A percentile compares a stretch with the other conserved stretches of the same genome.
Conservation (phyloP, 768 basidiomycete species). For the Melanogaster broomeanus region DNA sequence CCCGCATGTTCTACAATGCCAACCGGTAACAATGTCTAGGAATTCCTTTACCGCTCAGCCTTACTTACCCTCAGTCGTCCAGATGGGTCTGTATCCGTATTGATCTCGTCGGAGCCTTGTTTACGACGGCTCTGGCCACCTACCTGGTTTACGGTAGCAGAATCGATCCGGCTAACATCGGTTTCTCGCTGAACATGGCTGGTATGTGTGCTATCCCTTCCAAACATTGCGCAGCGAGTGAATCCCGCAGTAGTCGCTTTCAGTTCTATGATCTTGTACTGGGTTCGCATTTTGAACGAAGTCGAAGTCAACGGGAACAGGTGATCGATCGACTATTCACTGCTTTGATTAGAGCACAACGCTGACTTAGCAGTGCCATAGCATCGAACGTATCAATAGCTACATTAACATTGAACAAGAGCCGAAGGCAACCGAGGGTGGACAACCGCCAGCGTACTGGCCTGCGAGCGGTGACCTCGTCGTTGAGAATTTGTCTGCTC, state of each 20-base stretch:
- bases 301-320: slow-evolving; percentile 43
- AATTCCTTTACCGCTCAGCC: not conserved
- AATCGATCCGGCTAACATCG: slow-evolving; percentile 40
- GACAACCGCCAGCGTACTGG: slow-evolving; percentile 63
- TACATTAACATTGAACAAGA: slow-evolving; percentile 63
- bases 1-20: slow-evolving; percentile 47
- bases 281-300: slow-evolving; percentile 42
- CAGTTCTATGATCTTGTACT: slow-evolving; percentile 53
- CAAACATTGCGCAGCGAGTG: not conserved
- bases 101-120: slow-evolving; percentile 54
- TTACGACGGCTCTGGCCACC: slow-evolving; percentile 49
- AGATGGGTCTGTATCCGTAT: slow-evolving; percentile 54
- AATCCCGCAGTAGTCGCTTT: slow-evolving; percentile 43
- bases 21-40: slow-evolving; percentile 37
- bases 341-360: not conserved
- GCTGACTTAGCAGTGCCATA: slow-evolving; percentile 11
- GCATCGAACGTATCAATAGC: slow-evolving; percentile 52
- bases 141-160: slow-evolving; percentile 51
- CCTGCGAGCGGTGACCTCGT: slow-evolving; percentile 56
- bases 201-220: slow-evolving; percentile 16
- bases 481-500: slow-evolving; percentile 53
- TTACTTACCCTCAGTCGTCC: not conserved
- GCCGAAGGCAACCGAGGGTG: slow-evolving; percentile 37
- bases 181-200: slow-evolving; percentile 42
- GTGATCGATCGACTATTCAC: not conserved